Percentiles rank a stretch among this genome's conserved stretches.
Conservation (phyloP, 2,329 filamentous ascomycete species). For the Seiridium cupressi region DNA sequence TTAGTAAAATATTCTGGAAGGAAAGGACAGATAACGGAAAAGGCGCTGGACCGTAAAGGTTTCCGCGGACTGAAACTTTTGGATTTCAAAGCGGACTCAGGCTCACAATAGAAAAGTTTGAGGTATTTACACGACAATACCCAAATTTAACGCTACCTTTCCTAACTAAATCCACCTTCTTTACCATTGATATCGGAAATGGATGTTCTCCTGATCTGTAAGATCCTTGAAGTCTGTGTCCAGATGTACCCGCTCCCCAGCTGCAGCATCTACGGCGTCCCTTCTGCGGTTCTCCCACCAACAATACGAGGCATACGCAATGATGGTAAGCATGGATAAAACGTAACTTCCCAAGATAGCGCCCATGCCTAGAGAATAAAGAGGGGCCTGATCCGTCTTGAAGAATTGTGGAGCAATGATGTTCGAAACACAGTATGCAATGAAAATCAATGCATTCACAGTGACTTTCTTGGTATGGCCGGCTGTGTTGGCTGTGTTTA, state of each 20-base stretch:
- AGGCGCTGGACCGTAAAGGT: too few species aligned
- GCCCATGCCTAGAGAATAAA: constrained; percentile 37
- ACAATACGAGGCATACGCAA: constrained; percentile 26
- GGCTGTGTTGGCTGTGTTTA: constrained; percentile 44
- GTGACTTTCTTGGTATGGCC: constrained; percentile 64
- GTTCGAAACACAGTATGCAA: constrained; percentile 60
- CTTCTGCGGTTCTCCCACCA: constrained; percentile 35
- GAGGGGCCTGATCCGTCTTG: constrained; percentile 46
- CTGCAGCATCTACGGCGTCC: constrained; percentile 19
- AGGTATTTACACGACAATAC: too few species aligned
- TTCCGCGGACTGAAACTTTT: too few species aligned
- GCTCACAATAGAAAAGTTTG: too few species aligned
- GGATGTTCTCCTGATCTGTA: constrained; percentile 41
- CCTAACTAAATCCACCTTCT: neutral
- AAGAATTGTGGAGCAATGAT: constrained; percentile 65
- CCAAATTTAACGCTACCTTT: neutral
- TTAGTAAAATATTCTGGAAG: too few species aligned
- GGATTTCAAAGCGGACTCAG: too few species aligned
- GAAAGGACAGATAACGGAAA: too few species aligned
- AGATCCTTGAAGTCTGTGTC: constrained; percentile 34
- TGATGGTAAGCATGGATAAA: constrained; percentile 35
- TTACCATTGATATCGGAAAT: constrained; percentile 32
- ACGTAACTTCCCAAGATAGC: constrained; percentile 39
- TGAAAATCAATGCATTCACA: constrained; percentile 59
- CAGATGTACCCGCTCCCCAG: neutral